A percentile compares a stretch with the other conserved stretches of the same genome.
phyloP scores from a whole-genome alignment of 257 asterid genomes.

The Eucommia ulmoides region DNA sequence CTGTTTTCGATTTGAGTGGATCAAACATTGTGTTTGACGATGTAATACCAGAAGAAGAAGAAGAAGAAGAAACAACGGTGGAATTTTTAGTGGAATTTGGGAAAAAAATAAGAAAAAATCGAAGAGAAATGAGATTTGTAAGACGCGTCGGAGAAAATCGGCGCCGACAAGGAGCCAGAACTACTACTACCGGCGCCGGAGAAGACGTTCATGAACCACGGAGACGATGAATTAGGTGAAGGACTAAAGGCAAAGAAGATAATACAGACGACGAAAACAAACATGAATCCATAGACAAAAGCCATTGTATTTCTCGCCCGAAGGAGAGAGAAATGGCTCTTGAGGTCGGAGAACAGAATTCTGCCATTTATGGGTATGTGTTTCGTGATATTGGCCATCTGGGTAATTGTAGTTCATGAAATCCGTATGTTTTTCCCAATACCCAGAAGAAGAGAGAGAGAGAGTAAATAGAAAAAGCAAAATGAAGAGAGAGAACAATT shows the following conservation, averaged over 20 bases:
- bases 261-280: neutral
- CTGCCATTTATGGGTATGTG: neutral
- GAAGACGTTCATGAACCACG: neutral
- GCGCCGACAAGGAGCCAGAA: constrained; percentile 6
- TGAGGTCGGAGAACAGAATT: neutral
- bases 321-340: neutral
- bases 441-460: no score
- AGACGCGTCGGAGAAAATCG: constrained; percentile 18
- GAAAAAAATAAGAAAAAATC: constrained; percentile 28
- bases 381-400: neutral
- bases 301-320: neutral
- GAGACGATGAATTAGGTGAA: neutral
- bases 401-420: no score
- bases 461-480: no score
- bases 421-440: no score
- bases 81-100: no score
- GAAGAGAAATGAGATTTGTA: constrained; percentile 49
- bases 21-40: no score
- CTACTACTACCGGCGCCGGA: neutral
- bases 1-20: no score
- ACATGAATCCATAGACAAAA: neutral
- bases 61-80: no score
- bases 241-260: constrained; percentile 1
- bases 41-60: no score
- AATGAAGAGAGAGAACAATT: no score